Evolutionary conservation across 371 early-diverging fungal species (phyloP).

Genomic region (Entomophthora muscae): DNA sequence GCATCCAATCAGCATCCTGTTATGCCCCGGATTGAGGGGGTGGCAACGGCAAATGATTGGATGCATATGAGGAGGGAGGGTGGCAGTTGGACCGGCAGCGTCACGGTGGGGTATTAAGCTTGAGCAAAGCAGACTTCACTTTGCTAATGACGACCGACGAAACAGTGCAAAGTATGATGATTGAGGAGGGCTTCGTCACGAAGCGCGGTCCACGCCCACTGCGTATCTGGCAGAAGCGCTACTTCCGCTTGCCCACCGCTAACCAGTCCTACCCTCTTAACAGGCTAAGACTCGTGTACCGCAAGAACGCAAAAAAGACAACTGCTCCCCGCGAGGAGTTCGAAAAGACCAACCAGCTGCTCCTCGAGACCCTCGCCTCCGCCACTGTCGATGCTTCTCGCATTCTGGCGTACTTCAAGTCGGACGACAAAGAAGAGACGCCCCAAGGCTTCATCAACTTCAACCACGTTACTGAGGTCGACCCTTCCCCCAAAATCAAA

Average conservation of each 20-base stretch:
- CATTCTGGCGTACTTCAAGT: constrained; percentile 21
- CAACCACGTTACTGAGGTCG: constrained; percentile 17
- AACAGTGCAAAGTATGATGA: constrained; percentile 10
- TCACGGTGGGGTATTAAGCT: not conserved
- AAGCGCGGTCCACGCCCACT: constrained; percentile 21
- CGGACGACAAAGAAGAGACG: constrained; percentile 16
- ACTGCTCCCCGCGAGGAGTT: constrained; percentile 17
- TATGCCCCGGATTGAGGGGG: not conserved
- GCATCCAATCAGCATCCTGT: no score
- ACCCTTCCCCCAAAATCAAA: constrained; percentile 17
- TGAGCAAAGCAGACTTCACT: not conserved
- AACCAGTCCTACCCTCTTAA: constrained; percentile 15
- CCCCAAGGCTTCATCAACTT: constrained; percentile 24
- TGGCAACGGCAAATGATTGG: not conserved
- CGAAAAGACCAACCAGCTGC: constrained; percentile 17
- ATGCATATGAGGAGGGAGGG: not conserved
- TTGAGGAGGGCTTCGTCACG: constrained; percentile 17
- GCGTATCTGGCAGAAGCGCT: constrained; percentile 24
- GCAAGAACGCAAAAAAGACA: constrained; percentile 16
- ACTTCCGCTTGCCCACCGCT: constrained; percentile 17
- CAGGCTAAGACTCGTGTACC: constrained; percentile 19
- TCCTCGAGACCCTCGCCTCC: constrained; percentile 21
- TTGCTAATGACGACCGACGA: constrained; percentile 2
- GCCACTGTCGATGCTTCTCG: constrained; percentile 21
- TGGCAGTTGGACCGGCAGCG: not conserved